phyloP scores from a whole-genome alignment of 2,329 filamentous ascomycete genomes.

The Coniochaeta prunicola region DNA sequence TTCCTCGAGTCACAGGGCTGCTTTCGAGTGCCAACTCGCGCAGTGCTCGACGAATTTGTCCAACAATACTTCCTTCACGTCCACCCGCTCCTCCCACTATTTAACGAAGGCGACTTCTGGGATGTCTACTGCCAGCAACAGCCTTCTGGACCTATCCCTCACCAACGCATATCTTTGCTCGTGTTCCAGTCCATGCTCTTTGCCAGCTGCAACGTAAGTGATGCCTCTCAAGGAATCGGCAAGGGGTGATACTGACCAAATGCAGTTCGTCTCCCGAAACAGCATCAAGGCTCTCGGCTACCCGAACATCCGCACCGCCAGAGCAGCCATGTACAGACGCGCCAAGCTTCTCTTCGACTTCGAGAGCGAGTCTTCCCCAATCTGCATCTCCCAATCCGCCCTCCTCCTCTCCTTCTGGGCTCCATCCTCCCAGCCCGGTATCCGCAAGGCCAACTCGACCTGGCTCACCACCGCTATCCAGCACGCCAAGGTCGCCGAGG shows the following conservation, averaged over 20 bases:
- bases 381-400: slow-evolving; percentile 31
- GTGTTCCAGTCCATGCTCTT: slow-evolving; percentile 39
- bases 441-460: slow-evolving; percentile 29
- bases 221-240: not conserved
- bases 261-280: slow-evolving; percentile 28
- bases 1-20: slow-evolving; percentile 39
- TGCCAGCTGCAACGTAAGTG: slow-evolving; percentile 30
- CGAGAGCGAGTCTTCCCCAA: slow-evolving; percentile 33
- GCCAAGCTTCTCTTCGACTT: slow-evolving; percentile 37
- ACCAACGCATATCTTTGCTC: slow-evolving; percentile 31
- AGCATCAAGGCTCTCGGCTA: slow-evolving; percentile 34
- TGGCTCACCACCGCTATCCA: slow-evolving; percentile 44
- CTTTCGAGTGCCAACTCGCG: slow-evolving; percentile 32
- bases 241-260: slow-evolving; percentile 8
- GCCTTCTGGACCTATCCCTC: slow-evolving; percentile 5
- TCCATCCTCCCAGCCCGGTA: slow-evolving; percentile 6
- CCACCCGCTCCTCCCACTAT: slow-evolving; percentile 34
- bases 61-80: slow-evolving; percentile 40
- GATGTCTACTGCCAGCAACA: slow-evolving; percentile 28
- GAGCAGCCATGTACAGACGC: slow-evolving; percentile 35
- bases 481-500: slow-evolving; percentile 37
- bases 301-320: slow-evolving; percentile 31
- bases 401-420: slow-evolving; percentile 37
- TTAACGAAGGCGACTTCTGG: slow-evolving; percentile 42
- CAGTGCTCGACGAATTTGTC: slow-evolving; percentile 38